A percentile compares a stretch with the other conserved stretches of the same genome.
These are phyloP conservation scores for Breviolum minutum DNA, from an alignment of 73 alveolate genomes.

Conservation along the genomic window DNA sequence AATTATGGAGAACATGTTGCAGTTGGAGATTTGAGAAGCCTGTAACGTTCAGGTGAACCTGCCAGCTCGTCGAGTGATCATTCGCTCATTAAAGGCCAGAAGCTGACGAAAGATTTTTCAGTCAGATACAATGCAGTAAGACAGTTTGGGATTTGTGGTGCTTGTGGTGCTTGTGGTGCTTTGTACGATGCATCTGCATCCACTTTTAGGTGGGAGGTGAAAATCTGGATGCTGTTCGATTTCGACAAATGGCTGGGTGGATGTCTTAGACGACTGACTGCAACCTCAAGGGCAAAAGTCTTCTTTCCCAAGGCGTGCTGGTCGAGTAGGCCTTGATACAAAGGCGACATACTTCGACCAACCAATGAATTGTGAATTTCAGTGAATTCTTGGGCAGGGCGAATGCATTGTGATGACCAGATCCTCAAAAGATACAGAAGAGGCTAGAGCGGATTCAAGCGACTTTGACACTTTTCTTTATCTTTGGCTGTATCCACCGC, in stretches of 20 bases:
- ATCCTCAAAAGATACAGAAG: constrained; percentile 47
- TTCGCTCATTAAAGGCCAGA: constrained; percentile 78
- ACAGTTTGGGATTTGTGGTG: not conserved
- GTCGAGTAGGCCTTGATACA: constrained; percentile 84
- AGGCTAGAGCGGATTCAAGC: constrained; percentile 21
- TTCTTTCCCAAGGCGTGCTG: constrained; percentile 46
- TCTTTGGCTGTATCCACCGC: not conserved
- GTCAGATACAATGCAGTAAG: not conserved
- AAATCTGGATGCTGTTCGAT: constrained; percentile 55
- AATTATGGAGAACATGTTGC: too few relatives aligned
- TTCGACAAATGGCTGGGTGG: constrained; percentile 83
- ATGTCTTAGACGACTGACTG: not conserved
- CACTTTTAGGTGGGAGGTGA: constrained; percentile 54
- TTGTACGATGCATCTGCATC: not conserved
- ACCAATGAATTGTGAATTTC: not conserved
- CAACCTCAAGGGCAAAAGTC: not conserved
- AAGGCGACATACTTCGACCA: not conserved
- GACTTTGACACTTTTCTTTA: not conserved
- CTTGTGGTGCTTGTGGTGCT: not conserved
- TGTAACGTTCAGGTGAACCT: constrained; percentile 27
- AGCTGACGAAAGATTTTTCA: not conserved
- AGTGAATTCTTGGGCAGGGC: constrained; percentile 26
- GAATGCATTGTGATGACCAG: constrained; percentile 83
- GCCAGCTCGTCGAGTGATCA: constrained; percentile 94
- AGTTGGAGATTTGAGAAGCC: too few relatives aligned